Evolutionary conservation across 345 rosid genomes (phyloP).

Genomic region (Sisymbrium irio): DNA sequence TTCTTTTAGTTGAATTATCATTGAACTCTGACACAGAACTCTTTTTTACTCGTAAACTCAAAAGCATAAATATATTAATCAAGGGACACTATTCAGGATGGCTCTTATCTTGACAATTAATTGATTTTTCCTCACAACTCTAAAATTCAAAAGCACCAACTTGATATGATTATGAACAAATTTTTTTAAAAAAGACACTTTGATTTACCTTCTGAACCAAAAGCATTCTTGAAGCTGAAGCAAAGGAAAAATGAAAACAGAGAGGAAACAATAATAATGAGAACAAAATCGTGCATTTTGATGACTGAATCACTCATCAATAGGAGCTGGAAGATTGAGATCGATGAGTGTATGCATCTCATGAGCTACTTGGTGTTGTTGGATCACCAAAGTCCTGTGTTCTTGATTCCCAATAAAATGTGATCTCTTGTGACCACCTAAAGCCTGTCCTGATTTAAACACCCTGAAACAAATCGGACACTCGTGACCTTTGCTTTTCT

Average conservation of each 20-base stretch:
- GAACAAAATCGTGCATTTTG: not conserved
- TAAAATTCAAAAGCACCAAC: not conserved
- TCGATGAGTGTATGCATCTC: slow-evolving; percentile 59
- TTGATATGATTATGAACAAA: not conserved
- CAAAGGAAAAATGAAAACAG: not conserved
- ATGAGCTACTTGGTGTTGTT: slow-evolving; percentile 45
- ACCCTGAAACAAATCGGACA: slow-evolving; percentile 88
- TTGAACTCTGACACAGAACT: slow-evolving; percentile 17
- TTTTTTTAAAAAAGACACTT: not conserved
- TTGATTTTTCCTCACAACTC: not conserved
- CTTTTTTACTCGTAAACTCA: not conserved
- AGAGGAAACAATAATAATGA: slow-evolving; percentile 10
- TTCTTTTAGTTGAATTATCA: not conserved
- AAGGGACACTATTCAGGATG: not conserved
- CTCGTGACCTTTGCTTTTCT: slow-evolving; percentile 66
- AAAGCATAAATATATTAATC: not conserved
- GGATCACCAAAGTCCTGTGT: slow-evolving; percentile 50
- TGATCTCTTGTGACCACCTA: slow-evolving; percentile 97
- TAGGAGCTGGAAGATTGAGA: slow-evolving; percentile 88
- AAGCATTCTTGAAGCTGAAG: slow-evolving; percentile 22
- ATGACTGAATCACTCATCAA: slow-evolving; percentile 29
- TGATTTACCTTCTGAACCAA: slow-evolving; percentile 25
- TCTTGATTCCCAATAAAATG: slow-evolving; percentile 72
- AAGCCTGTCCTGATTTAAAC: slow-evolving; percentile 90
- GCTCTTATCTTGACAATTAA: not conserved